Percentiles rank a stretch among this genome's conserved stretches.
Evolutionary conservation across 352 stramenopile genomes (phyloP).

Genomic region (Peronospora farinosa): DNA sequence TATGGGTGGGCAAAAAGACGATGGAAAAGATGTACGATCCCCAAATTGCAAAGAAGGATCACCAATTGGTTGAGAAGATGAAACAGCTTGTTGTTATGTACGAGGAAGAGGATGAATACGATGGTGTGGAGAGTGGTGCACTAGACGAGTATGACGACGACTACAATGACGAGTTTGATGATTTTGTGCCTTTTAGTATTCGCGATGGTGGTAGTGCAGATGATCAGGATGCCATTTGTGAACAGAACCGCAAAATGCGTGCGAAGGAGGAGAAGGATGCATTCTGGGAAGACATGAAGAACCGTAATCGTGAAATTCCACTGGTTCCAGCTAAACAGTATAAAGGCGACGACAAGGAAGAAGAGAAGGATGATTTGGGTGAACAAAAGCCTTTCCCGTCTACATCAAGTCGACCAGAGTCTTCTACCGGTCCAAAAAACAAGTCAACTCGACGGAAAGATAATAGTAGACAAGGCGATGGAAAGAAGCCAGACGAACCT

Average conservation of each 20-base stretch:
- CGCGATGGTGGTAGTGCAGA: slow-evolving; percentile 38
- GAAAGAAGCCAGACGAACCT: slow-evolving; percentile 24
- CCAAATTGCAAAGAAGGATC: slow-evolving; percentile 41
- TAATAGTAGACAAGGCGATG: slow-evolving; percentile 13
- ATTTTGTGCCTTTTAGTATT: slow-evolving; percentile 64
- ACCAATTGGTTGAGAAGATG: slow-evolving; percentile 44
- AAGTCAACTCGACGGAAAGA: slow-evolving; percentile 26
- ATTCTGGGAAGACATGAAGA: slow-evolving; percentile 69
- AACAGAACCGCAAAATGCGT: slow-evolving; percentile 47
- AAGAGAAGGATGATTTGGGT: slow-evolving; percentile 17
- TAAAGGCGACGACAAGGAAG: slow-evolving; percentile 23
- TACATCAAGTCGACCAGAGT: slow-evolving; percentile 1
- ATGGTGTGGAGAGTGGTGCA: slow-evolving; percentile 3
- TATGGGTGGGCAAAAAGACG: slow-evolving; percentile 65
- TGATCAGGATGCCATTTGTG: slow-evolving; percentile 46
- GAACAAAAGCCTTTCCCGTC: slow-evolving; percentile 8
- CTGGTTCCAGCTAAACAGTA: slow-evolving; percentile 6
- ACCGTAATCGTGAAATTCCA: slow-evolving; percentile 37
- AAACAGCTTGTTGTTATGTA: slow-evolving; percentile 48
- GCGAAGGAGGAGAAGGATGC: slow-evolving; percentile 54
- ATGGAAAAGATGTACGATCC: slow-evolving; percentile 56
- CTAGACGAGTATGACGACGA: slow-evolving; percentile 75
- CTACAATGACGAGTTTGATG: slow-evolving; percentile 83
- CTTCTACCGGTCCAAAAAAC: slow-evolving; percentile 9
- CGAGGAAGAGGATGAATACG: slow-evolving; percentile 40